A percentile compares a stretch with the other conserved stretches of the same genome.
Conservation (phyloP, 768 basidiomycete species). For the Nidula microcarpa region DNA sequence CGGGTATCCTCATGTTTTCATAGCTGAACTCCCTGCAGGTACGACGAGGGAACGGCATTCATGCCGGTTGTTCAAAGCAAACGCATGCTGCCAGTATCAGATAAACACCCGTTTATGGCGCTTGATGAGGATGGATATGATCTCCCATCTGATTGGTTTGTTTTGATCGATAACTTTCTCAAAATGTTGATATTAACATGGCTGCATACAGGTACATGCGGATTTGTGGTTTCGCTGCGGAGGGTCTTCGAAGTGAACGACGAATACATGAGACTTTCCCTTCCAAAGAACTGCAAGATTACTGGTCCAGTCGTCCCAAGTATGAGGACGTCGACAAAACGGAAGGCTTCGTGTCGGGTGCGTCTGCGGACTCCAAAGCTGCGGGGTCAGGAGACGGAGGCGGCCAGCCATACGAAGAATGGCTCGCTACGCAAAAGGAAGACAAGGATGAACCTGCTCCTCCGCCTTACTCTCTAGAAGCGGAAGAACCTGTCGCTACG, state of each 20-base stretch:
- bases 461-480: conserved; percentile 66
- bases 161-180: conserved; percentile 6
- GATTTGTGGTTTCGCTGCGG: conserved; percentile 68
- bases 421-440: conserved; percentile 42
- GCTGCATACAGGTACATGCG: conserved; percentile 63
- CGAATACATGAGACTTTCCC: conserved; percentile 62
- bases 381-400: conserved; percentile 7
- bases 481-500: conserved; percentile 18
- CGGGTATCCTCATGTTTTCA: conserved; percentile 1
- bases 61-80: conserved; percentile 68
- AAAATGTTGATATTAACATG: background rate
- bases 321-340: conserved; percentile 41
- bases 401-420: conserved; percentile 41
- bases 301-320: conserved; percentile 62
- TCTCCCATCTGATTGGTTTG: conserved; percentile 76
- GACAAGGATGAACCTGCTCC: conserved; percentile 55
- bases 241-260: conserved; percentile 64
- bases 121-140: conserved; percentile 78
- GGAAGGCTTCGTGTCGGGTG: conserved; percentile 27
- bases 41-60: conserved; percentile 82
- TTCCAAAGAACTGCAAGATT: conserved; percentile 69
- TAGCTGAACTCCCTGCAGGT: conserved; percentile 34
- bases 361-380: conserved; percentile 9
- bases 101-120: conserved; percentile 59
- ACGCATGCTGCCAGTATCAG: conserved; percentile 56